A percentile compares a stretch with the other conserved stretches of the same genome.
phyloP scores from a whole-genome alignment of 805 yeast species.

The Yarrowia sp. region DNA sequence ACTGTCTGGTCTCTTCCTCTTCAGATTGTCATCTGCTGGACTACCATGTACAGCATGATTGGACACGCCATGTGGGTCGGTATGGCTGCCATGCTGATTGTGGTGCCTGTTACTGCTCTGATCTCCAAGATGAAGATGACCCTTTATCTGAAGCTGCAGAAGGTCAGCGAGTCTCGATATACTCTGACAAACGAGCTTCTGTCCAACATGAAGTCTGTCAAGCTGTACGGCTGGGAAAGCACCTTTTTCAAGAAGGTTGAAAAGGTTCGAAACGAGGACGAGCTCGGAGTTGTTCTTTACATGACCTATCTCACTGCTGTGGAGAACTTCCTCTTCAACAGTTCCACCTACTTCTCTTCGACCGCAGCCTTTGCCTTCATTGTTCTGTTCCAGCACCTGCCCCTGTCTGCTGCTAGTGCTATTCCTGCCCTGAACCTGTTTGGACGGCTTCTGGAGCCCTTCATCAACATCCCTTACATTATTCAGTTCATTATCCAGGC shows the following conservation, averaged over 20 bases:
- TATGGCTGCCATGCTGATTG: slow-evolving; percentile 72
- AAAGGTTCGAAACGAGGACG: slow-evolving; percentile 86
- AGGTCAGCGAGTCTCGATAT: slow-evolving; percentile 87
- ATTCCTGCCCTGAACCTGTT: slow-evolving; percentile 76
- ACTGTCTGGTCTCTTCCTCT: slow-evolving; percentile 93
- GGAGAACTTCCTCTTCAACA: slow-evolving; percentile 78
- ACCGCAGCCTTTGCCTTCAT: slow-evolving; percentile 88
- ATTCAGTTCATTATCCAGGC: slow-evolving; percentile 82
- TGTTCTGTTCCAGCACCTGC: slow-evolving; percentile 63
- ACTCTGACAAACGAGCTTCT: slow-evolving; percentile 84
- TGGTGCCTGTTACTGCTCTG: slow-evolving; percentile 79
- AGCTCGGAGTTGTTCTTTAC: slow-evolving; percentile 73
- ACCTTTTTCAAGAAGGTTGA: slow-evolving; percentile 79
- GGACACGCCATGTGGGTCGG: slow-evolving; percentile 95
- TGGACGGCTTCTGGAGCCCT: slow-evolving; percentile 69
- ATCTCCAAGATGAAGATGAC: slow-evolving; percentile 61
- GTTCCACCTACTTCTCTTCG: slow-evolving; percentile 89
- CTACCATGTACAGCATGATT: slow-evolving; percentile 71
- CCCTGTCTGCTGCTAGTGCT: slow-evolving; percentile 83
- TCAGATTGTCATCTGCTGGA: slow-evolving; percentile 78
- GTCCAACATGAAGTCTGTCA: slow-evolving; percentile 87
- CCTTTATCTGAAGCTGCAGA: slow-evolving; percentile 70
- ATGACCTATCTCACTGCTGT: slow-evolving; percentile 74
- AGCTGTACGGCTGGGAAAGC: slow-evolving; percentile 93
- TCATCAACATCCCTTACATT: slow-evolving; percentile 71